Conservation (phyloP, 2,329 filamentous ascomycete genomes). For the Cytospora mali region DNA sequence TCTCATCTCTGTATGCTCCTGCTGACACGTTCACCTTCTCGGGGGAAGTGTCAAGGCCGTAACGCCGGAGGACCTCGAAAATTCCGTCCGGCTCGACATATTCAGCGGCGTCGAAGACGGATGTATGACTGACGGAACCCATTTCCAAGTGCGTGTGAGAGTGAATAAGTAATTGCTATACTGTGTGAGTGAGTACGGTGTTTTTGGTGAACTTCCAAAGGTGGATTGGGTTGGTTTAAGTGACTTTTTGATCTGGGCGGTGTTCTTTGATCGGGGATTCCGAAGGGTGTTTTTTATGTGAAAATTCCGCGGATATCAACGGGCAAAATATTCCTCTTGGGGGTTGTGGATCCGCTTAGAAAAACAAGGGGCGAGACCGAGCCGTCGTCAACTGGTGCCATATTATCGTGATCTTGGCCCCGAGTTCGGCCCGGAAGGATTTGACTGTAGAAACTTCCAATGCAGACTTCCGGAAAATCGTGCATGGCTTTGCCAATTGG, state of each 20-base stretch:
- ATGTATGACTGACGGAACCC: conserved; percentile 21
- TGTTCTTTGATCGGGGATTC: not conserved
- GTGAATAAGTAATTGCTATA: not conserved
- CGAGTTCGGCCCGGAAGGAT: not conserved
- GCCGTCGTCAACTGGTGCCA: conserved; percentile 4
- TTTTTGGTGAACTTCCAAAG: not conserved
- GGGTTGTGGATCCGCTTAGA: not conserved
- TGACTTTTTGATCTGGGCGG: not conserved
- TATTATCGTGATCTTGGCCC: conserved; percentile 7
- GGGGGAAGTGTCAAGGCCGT: conserved; percentile 35
- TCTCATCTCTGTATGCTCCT: conserved; percentile 44
- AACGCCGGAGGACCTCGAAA: conserved; percentile 31
- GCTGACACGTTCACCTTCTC: conserved; percentile 44
- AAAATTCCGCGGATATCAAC: conserved; percentile 16
- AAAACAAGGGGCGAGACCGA: not conserved
- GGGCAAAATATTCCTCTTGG: conserved; percentile 8
- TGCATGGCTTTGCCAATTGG: not conserved
- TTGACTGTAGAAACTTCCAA: not conserved
- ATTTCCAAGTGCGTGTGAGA: not conserved
- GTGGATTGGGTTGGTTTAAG: not conserved
- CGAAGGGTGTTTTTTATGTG: not conserved
- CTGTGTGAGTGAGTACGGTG: not conserved
- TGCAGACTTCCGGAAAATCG: not conserved
- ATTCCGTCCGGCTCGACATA: conserved; percentile 27
- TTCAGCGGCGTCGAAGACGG: conserved; percentile 24